phyloP scores from a whole-genome alignment of 371 early-diverging fungal genomes.

The Mortierella sp. region DNA sequence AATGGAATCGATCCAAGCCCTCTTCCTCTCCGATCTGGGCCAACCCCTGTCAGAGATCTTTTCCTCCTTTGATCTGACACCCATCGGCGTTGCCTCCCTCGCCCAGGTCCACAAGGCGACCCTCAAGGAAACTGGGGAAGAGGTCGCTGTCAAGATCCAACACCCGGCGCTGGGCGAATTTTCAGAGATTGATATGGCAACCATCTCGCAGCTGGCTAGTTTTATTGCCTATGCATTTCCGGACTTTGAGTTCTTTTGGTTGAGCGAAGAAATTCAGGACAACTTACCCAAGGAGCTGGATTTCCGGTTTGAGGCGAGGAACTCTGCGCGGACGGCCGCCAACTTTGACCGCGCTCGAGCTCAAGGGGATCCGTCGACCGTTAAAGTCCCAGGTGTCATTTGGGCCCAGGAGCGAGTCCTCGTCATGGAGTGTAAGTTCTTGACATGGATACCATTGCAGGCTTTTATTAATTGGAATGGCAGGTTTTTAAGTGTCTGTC shows the following conservation, averaged over 20 bases:
- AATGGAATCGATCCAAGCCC: slow-evolving; percentile 73
- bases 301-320: slow-evolving; percentile 83
- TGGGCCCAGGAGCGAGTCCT: slow-evolving; percentile 76
- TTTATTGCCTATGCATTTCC: slow-evolving; percentile 82
- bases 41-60: slow-evolving; percentile 69
- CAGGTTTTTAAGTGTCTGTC: not conserved
- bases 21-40: slow-evolving; percentile 82
- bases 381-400: slow-evolving; percentile 75
- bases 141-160: slow-evolving; percentile 94
- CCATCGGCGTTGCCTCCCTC: slow-evolving; percentile 88
- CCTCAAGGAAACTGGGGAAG: slow-evolving; percentile 62
- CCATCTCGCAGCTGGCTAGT: slow-evolving; percentile 73
- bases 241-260: slow-evolving; percentile 93
- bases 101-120: slow-evolving; percentile 88
- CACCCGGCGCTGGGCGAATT: slow-evolving; percentile 85
- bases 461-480: no score
- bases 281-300: slow-evolving; percentile 92
- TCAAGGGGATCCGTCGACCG: slow-evolving; percentile 48
- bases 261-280: slow-evolving; percentile 88
- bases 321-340: slow-evolving; percentile 72
- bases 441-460: not conserved
- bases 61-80: slow-evolving; percentile 77
- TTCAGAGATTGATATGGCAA: slow-evolving; percentile 84
- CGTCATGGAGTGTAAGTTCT: slow-evolving; percentile 82
- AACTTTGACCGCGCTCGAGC: slow-evolving; percentile 66